phyloP scores from a whole-genome alignment of 1,284 basidiomycete genomes.

The Pseudozyma sp. region DNA sequence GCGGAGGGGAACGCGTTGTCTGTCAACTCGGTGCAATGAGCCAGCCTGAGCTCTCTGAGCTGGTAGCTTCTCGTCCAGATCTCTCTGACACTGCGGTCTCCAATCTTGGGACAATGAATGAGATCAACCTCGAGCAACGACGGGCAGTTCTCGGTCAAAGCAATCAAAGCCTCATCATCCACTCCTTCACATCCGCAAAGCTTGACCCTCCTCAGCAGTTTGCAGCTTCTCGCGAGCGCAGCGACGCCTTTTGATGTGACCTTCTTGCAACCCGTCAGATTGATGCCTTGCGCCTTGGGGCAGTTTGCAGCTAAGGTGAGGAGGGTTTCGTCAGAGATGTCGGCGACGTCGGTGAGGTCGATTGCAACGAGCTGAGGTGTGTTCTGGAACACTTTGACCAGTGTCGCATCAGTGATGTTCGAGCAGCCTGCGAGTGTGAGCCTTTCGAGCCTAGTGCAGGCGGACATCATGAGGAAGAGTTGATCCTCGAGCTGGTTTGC shows the following conservation, averaged over 20 bases:
- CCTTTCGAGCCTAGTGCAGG: slow-evolving; percentile 87
- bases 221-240: slow-evolving; percentile 81
- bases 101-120: slow-evolving; percentile 82
- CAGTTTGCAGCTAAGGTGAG: slow-evolving; percentile 72
- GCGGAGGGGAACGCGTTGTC: slow-evolving; percentile 85
- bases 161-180: slow-evolving; percentile 55
- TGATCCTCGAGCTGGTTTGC: slow-evolving; percentile 81
- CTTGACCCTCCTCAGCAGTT: slow-evolving; percentile 76
- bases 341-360: slow-evolving; percentile 77
- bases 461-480: slow-evolving; percentile 79
- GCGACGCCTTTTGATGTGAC: slow-evolving; percentile 85
- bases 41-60: slow-evolving; percentile 90
- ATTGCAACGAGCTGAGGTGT: slow-evolving; percentile 86
- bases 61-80: slow-evolving; percentile 83
- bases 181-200: slow-evolving; percentile 60
- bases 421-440: slow-evolving; percentile 89
- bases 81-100: slow-evolving; percentile 82
- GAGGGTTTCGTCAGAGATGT: slow-evolving; percentile 64
- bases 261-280: slow-evolving; percentile 84
- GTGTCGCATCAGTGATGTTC: slow-evolving; percentile 77
- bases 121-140: slow-evolving; percentile 94
- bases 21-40: slow-evolving; percentile 82
- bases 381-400: slow-evolving; percentile 77
- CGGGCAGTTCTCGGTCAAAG: slow-evolving; percentile 74
- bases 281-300: slow-evolving; percentile 88